phyloP scores from a whole-genome alignment of 495 filamentous ascomycete genomes.

The Glonium stellatum region DNA sequence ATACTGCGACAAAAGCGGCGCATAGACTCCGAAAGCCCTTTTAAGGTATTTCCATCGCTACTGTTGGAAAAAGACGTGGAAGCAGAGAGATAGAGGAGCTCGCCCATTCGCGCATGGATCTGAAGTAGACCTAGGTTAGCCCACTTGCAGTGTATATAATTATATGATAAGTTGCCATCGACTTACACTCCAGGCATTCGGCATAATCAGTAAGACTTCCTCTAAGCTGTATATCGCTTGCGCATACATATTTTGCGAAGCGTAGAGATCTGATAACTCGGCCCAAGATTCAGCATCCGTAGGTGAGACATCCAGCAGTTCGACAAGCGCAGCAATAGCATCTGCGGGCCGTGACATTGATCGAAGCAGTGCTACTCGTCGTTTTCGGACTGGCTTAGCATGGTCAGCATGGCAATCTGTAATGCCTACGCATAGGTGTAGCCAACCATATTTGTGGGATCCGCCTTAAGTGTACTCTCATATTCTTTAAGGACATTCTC shows the following conservation, averaged over 20 bases:
- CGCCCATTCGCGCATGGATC: constrained; percentile 83
- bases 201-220: constrained; percentile 79
- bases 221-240: constrained; percentile 87
- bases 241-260: constrained; percentile 62
- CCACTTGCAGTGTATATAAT: not conserved
- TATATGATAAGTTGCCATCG: not conserved
- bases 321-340: constrained; percentile 64
- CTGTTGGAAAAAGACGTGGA: constrained; percentile 36
- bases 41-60: constrained; percentile 29
- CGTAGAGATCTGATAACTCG: constrained; percentile 81
- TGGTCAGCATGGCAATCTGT: not conserved
- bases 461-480: constrained; percentile 61
- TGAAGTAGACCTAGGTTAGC: constrained; percentile 32
- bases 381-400: constrained; percentile 72
- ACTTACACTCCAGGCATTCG: constrained; percentile 91
- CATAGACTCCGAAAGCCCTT: constrained; percentile 60
- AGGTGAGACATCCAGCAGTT: constrained; percentile 72
- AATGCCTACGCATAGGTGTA: not conserved
- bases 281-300: constrained; percentile 94
- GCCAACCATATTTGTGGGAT: constrained; percentile 70
- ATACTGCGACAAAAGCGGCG: constrained; percentile 82
- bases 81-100: constrained; percentile 66
- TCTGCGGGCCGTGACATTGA: constrained; percentile 62
- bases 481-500: constrained; percentile 68
- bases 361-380: constrained; percentile 70